Percentiles rank a stretch among this genome's conserved stretches.
Conservation (phyloP, 176 grass and related monocot genomes). For the Bonia amplexicaulis region DNA sequence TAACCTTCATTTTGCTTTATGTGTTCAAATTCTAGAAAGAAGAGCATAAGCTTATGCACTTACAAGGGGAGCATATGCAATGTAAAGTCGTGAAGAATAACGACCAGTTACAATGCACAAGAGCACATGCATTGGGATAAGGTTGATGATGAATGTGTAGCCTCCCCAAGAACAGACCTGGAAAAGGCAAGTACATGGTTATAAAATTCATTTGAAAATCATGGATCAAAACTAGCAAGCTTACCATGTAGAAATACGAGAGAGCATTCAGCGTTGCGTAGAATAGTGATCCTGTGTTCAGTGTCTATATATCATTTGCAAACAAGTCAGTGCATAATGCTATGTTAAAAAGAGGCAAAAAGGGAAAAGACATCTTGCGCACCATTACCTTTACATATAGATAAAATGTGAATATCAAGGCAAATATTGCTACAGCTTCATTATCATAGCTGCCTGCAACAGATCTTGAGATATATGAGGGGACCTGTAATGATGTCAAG, state of each 20-base stretch:
- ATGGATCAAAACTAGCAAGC: slow-evolving; percentile 9
- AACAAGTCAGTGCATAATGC: slow-evolving; percentile 19
- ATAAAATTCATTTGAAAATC: slow-evolving; percentile 27
- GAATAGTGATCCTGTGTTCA: slow-evolving; percentile 97
- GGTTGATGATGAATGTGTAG: slow-evolving; percentile 99
- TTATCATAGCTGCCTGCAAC: slow-evolving; percentile 99
- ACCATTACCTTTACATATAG: slow-evolving; percentile 91
- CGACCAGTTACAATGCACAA: slow-evolving; percentile 97
- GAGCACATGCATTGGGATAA: slow-evolving; percentile 98
- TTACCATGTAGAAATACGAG: slow-evolving; percentile 99
- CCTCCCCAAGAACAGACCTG: slow-evolving; percentile 99
- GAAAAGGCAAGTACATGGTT: slow-evolving; percentile 32
- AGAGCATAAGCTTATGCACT: slow-evolving; percentile 30
- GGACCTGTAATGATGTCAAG: slow-evolving; percentile 54
- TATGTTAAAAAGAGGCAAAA: slow-evolving; percentile 7
- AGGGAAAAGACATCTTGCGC: slow-evolving; percentile 1
- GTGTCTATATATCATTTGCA: slow-evolving; percentile 58
- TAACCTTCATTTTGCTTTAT: background rate
- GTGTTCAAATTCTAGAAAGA: background rate
- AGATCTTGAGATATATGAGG: slow-evolving; percentile 97
- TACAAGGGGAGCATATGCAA: slow-evolving; percentile 98
- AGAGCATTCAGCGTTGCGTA: slow-evolving; percentile 96
- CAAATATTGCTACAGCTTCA: slow-evolving; percentile 99
- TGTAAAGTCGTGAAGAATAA: slow-evolving; percentile 91
- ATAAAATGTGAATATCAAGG: slow-evolving; percentile 98